Percentiles rank a stretch among this genome's conserved stretches.
Evolutionary conservation across 352 stramenopile species (phyloP).

Genomic region (Albugo laibachii): DNA sequence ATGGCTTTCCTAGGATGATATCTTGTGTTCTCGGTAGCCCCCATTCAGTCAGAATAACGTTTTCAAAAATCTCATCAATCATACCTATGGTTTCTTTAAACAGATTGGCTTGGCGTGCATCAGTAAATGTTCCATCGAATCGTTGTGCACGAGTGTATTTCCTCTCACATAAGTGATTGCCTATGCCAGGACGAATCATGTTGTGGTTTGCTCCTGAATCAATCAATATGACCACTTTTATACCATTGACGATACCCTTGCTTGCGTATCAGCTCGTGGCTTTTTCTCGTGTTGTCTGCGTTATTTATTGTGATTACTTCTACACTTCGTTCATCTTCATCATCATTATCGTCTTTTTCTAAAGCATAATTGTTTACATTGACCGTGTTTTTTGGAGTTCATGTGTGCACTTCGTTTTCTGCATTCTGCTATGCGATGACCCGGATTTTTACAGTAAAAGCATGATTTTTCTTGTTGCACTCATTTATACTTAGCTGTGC

Average conservation of each 20-base stretch:
- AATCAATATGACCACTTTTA: not conserved
- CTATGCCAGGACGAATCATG: not conserved
- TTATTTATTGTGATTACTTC: no score
- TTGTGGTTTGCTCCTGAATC: not conserved
- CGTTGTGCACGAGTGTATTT: not conserved
- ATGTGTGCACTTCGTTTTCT: slow-evolving; percentile 1
- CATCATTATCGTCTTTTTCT: not conserved
- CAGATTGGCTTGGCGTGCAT: no score
- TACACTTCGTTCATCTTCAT: not conserved
- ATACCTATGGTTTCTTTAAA: no score
- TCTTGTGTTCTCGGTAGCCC: not conserved
- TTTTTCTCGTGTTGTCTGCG: not conserved
- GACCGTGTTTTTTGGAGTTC: not conserved
- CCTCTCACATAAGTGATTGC: not conserved
- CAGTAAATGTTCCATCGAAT: not conserved
- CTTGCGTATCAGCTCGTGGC: not conserved
- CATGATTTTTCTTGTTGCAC: not conserved
- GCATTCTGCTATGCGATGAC: not conserved
- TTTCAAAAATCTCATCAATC: not conserved
- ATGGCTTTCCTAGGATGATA: not conserved
- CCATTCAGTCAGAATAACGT: not conserved
- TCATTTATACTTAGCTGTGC: not conserved
- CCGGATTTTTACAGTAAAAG: not conserved
- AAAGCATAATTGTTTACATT: not conserved
- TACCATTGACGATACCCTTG: not conserved